These are phyloP conservation scores for Huntiella omanensis DNA, from an alignment of 2,329 filamentous ascomycete species.

Conservation along the genomic window DNA sequence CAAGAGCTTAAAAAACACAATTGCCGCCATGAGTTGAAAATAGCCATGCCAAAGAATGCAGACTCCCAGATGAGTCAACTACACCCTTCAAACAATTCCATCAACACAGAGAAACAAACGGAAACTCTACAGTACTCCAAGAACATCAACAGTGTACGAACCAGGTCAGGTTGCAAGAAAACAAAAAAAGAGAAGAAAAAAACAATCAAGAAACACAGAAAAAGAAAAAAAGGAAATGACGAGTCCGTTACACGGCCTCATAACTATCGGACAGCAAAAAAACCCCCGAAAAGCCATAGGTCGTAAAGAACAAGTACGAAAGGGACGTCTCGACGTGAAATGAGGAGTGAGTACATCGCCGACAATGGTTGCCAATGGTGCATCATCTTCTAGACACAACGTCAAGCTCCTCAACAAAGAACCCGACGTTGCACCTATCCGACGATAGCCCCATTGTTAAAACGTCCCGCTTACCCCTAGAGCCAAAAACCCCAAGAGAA, in stretches of 20 bases:
- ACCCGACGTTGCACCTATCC: no score
- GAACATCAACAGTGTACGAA: not conserved
- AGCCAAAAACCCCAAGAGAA: no score
- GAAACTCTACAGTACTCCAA: conserved; percentile 2
- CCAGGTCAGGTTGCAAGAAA: conserved; percentile 9
- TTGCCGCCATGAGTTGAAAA: not conserved
- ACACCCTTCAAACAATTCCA: not conserved
- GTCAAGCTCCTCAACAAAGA: no score
- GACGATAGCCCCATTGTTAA: no score
- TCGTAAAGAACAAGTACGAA: not conserved
- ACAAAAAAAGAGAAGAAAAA: conserved; percentile 3
- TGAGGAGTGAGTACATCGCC: no score
- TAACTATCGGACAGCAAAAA: not conserved
- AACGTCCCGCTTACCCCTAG: no score
- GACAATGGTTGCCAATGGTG: no score
- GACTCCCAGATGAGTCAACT: conserved; percentile 12
- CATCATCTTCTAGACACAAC: no score
- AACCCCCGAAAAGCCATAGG: not conserved
- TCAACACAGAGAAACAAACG: not conserved
- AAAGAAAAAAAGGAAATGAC: not conserved
- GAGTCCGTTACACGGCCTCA: no score
- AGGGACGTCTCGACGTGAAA: conserved; percentile 2
- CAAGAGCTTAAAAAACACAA: no score
- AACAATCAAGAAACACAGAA: not conserved
- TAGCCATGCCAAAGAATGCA: conserved; percentile 3